phyloP scores from a whole-genome alignment of 2,329 filamentous ascomycete species.

The Pseudocercospora crystallina region DNA sequence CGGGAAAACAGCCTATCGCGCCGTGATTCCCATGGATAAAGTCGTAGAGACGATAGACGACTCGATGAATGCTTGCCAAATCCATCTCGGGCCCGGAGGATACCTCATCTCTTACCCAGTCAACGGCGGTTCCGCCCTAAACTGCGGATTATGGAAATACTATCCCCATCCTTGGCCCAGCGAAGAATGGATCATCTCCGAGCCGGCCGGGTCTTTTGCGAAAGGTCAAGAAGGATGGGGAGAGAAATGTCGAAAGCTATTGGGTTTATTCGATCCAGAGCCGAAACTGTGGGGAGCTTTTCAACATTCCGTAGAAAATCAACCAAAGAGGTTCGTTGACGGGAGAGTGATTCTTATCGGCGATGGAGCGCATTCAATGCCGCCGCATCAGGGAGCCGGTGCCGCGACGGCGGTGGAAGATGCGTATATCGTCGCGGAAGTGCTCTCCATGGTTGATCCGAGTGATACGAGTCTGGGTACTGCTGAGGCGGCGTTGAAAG shows the following conservation, averaged over 20 bases:
- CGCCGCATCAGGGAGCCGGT: slow-evolving; percentile 65
- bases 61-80: slow-evolving; percentile 23
- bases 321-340: slow-evolving; percentile 37
- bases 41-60: slow-evolving; percentile 38
- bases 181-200: slow-evolving; percentile 41
- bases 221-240: slow-evolving; percentile 47
- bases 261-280: slow-evolving; percentile 40
- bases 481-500: slow-evolving; percentile 23
- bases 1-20: slow-evolving; percentile 61
- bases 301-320: slow-evolving; percentile 36
- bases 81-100: slow-evolving; percentile 50
- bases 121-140: slow-evolving; percentile 56
- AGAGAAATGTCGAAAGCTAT: slow-evolving; percentile 38
- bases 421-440: slow-evolving; percentile 41
- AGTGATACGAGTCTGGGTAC: neutral
- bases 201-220: slow-evolving; percentile 42
- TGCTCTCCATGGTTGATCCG: slow-evolving; percentile 9
- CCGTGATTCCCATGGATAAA: slow-evolving; percentile 58
- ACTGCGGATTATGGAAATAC: slow-evolving; percentile 45
- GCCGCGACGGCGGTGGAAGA: slow-evolving; percentile 60
- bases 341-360: slow-evolving; percentile 59
- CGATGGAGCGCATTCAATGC: slow-evolving; percentile 64
- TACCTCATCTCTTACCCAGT: slow-evolving; percentile 65
- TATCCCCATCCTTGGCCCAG: slow-evolving; percentile 37
- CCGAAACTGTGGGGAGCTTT: slow-evolving; percentile 51